Percentiles rank a stretch among this genome's conserved stretches.
Evolutionary conservation across 805 yeast genomes (phyloP).

Genomic region (Yarrowia sp.): DNA sequence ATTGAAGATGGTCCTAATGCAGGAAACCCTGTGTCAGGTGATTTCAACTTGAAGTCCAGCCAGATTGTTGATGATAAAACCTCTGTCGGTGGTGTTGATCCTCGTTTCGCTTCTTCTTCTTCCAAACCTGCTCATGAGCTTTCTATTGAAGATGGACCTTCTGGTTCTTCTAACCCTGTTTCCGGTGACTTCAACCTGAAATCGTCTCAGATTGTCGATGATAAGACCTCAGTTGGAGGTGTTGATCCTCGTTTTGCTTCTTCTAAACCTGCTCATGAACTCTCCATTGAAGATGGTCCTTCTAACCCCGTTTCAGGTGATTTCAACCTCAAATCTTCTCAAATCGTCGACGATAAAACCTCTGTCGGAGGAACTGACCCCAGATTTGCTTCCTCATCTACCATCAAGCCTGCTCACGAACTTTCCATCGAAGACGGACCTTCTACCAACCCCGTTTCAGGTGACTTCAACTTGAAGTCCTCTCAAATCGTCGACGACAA

Average conservation of each 20-base stretch:
- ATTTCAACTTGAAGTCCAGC: neutral
- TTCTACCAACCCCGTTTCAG: neutral
- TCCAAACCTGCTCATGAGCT: neutral
- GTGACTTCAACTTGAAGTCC: neutral
- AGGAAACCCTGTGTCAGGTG: neutral
- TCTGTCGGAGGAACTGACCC: neutral
- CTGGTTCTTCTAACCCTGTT: neutral
- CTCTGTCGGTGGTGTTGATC: neutral
- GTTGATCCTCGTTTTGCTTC: neutral
- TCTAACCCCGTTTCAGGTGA: neutral
- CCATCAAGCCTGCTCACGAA: neutral
- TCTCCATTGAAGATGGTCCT: neutral
- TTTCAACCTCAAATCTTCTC: neutral
- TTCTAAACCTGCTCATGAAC: neutral
- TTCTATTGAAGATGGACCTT: neutral
- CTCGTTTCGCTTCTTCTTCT: too few species aligned
- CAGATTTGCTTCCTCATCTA: neutral
- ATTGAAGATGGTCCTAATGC: neutral
- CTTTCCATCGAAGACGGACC: neutral
- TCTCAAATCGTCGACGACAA: neutral
- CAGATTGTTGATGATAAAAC: neutral
- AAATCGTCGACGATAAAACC: neutral
- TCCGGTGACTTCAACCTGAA: conserved; percentile 7
- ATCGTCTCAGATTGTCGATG: neutral
- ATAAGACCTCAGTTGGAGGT: neutral